phyloP scores from a whole-genome alignment of 306 rosid species.

The Pyrus betulifolia region DNA sequence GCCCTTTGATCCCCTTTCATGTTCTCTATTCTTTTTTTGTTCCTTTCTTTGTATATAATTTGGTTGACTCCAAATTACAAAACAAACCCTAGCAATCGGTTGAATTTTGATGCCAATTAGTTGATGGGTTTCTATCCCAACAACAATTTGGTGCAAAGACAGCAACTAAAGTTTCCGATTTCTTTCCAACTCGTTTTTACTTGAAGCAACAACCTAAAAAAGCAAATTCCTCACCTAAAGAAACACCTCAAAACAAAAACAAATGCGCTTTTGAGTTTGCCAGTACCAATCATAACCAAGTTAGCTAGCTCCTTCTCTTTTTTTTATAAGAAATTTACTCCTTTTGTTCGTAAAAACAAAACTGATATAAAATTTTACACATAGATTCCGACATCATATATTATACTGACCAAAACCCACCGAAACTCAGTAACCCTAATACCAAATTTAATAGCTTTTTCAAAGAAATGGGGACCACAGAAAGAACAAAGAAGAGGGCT shows the following conservation, averaged over 20 bases:
- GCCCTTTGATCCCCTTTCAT: background rate
- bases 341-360: conserved; percentile 13
- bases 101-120: conserved; percentile 13
- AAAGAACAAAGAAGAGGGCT: conserved; percentile 71
- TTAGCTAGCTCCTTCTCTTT: background rate
- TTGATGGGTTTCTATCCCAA: conserved; percentile 63
- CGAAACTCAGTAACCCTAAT: background rate
- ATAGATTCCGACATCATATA: conserved; percentile 14
- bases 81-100: background rate
- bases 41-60: background rate
- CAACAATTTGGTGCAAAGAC: conserved; percentile 62
- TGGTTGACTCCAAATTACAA: background rate
- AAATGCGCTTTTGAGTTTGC: conserved; percentile 34
- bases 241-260: conserved; percentile 11
- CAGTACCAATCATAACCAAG: conserved; percentile 32
- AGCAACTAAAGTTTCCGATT: conserved; percentile 26
- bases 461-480: conserved; percentile 55
- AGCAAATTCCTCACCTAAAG: conserved; percentile 32
- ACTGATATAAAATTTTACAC: background rate
- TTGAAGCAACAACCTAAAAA: conserved; percentile 56
- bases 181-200: conserved; percentile 48
- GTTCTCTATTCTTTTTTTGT: background rate
- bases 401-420: conserved; percentile 6
- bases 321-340: background rate
- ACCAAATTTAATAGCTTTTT: background rate